These are phyloP conservation scores for Fraxinus dipetala DNA, from an alignment of 305 asterid genomes.

Conservation along the genomic window DNA sequence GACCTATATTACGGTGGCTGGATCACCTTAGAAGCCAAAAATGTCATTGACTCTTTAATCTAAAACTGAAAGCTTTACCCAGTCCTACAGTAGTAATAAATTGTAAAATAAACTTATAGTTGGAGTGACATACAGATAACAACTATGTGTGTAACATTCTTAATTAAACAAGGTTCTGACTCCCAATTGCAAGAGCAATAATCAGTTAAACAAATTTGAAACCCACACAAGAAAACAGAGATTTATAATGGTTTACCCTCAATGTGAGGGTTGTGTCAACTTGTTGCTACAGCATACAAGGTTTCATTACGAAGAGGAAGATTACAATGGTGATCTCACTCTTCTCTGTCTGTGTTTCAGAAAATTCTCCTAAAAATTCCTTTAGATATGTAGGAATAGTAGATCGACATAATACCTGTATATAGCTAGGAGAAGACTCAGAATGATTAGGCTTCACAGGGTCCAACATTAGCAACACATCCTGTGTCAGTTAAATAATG, in stretches of 20 bases:
- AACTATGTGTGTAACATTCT: background rate
- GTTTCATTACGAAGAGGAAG: background rate
- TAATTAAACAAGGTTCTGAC: background rate
- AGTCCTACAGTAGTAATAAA: background rate
- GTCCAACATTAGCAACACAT: background rate
- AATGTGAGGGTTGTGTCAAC: background rate
- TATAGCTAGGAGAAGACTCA: background rate
- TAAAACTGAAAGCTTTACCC: background rate
- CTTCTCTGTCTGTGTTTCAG: background rate
- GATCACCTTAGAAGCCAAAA: background rate
- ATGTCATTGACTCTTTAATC: background rate
- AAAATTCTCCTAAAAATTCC: background rate
- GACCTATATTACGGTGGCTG: background rate
- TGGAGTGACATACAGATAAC: background rate
- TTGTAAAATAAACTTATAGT: background rate
- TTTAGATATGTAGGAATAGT: background rate
- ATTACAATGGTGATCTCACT: background rate
- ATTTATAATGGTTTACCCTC: background rate
- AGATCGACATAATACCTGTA: background rate
- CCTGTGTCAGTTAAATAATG: background rate
- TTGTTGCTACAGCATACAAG: background rate
- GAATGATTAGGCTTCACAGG: background rate
- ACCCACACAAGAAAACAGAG: background rate
- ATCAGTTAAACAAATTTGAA: background rate
- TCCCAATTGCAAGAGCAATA: background rate